Conservation (phyloP, 225 moss, liverwort and hornwort species). For the Climacium dendroides region DNA sequence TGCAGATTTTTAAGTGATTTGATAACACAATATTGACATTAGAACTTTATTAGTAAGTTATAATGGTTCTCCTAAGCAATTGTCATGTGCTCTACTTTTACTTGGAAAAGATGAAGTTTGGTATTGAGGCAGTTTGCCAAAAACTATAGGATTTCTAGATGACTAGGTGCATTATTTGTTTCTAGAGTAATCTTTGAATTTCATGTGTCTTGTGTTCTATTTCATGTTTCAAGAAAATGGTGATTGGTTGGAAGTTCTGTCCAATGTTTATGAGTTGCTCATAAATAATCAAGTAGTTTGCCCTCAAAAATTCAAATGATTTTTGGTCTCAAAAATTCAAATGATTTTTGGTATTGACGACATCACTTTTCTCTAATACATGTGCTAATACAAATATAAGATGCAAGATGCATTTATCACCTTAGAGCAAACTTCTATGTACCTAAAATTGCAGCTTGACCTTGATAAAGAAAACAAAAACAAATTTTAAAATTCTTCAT, state of each 20-base stretch:
- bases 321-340: too few relatives aligned
- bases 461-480: background rate
- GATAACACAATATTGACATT: background rate
- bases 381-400: too few relatives aligned
- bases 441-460: background rate
- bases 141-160: background rate
- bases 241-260: too few relatives aligned
- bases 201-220: background rate
- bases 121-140: too few relatives aligned
- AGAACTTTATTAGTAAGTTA: background rate
- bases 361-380: background rate
- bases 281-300: background rate
- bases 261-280: background rate
- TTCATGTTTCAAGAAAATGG: background rate
- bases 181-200: background rate
- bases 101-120: fast-evolving
- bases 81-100: background rate
- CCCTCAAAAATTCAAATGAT: background rate
- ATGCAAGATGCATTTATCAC: background rate
- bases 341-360: too few relatives aligned
- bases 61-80: background rate
- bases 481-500: fast-evolving
- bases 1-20: background rate
- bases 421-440: background rate
- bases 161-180: background rate